phyloP scores from a whole-genome alignment of 2,329 filamentous ascomycete genomes.

The Sordariomycetes sp. region DNA sequence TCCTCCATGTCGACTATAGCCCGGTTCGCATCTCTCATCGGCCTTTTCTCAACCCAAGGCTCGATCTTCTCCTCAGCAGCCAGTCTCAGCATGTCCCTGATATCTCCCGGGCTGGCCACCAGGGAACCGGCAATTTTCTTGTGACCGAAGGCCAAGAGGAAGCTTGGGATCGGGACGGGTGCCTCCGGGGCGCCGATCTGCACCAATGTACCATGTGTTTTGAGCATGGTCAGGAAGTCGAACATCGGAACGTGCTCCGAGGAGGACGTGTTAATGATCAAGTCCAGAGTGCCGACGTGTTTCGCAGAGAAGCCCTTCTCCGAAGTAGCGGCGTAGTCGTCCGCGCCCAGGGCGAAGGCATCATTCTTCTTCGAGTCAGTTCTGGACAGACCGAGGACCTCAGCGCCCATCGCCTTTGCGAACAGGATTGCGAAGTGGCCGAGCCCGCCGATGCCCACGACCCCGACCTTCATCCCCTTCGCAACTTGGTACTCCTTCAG shows the following conservation, averaged over 20 bases:
- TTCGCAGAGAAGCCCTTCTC: slow-evolving; percentile 44
- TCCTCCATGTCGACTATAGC: slow-evolving; percentile 41
- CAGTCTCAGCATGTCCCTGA: slow-evolving; percentile 49
- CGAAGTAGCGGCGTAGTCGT: slow-evolving; percentile 18
- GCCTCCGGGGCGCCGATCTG: slow-evolving; percentile 43
- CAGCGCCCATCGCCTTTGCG: slow-evolving; percentile 55
- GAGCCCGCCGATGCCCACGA: slow-evolving; percentile 59
- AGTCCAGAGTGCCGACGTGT: slow-evolving; percentile 39
- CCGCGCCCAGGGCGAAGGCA: slow-evolving; percentile 8
- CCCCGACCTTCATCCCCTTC: slow-evolving; percentile 63
- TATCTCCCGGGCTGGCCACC: slow-evolving; percentile 43
- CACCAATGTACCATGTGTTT: slow-evolving; percentile 45
- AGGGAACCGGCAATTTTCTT: slow-evolving; percentile 35
- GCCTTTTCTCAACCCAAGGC: slow-evolving; percentile 44
- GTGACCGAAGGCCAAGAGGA: slow-evolving; percentile 44
- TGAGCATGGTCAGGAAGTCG: background rate
- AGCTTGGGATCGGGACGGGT: slow-evolving; percentile 12
- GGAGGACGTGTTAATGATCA: slow-evolving; percentile 52
- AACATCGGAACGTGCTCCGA: slow-evolving; percentile 1
- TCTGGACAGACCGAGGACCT: slow-evolving; percentile 54
- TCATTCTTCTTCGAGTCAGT: slow-evolving; percentile 47
- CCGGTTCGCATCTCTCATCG: slow-evolving; percentile 42
- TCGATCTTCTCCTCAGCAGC: slow-evolving; percentile 46
- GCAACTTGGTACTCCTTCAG: slow-evolving; percentile 62
- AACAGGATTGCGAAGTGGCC: slow-evolving; percentile 61